Conservation (phyloP, 176 grass and related monocot species). For the Pharus latifolius region DNA sequence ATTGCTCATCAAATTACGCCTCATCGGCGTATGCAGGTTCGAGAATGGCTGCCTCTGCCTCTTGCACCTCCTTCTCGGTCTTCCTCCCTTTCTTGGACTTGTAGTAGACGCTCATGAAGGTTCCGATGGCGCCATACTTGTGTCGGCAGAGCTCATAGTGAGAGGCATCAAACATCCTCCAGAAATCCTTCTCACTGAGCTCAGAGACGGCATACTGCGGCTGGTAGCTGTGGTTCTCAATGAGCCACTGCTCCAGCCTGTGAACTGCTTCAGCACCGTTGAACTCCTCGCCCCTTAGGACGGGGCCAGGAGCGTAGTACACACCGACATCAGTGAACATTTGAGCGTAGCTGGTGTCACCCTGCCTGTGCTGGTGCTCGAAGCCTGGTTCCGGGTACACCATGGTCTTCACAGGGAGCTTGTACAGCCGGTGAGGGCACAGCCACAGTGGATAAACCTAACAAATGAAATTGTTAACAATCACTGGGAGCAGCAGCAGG, state of each 20-base stretch:
- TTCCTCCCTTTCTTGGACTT: conserved; percentile 97
- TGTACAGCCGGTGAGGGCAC: conserved; percentile 88
- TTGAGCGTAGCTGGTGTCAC: conserved; percentile 76
- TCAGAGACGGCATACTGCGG: conserved; percentile 89
- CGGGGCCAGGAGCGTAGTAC: conserved; percentile 61
- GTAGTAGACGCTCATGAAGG: conserved; percentile 98
- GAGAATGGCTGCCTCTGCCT: conserved; percentile 82
- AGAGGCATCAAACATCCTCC: conserved; percentile 85
- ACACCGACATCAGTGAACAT: conserved; percentile 93
- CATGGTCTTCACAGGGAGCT: conserved; percentile 86
- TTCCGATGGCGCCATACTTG: conserved; percentile 69
- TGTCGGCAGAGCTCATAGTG: conserved; percentile 83
- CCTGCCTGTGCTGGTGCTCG: conserved; percentile 76
- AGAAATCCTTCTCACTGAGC: conserved; percentile 93
- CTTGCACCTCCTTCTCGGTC: conserved; percentile 98
- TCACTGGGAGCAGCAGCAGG: not conserved
- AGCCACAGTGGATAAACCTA: conserved; percentile 92
- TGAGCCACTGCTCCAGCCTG: conserved; percentile 77
- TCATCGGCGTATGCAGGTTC: conserved; percentile 75
- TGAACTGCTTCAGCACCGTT: conserved; percentile 53
- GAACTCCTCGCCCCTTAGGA: conserved; percentile 68
- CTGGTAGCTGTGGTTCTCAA: conserved; percentile 95
- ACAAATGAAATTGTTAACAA: not conserved
- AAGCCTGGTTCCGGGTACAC: conserved; percentile 84
- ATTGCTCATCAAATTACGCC: conserved; percentile 1